Conservation (phyloP, 306 rosid genomes). For the Cucurbita maxima region DNA sequence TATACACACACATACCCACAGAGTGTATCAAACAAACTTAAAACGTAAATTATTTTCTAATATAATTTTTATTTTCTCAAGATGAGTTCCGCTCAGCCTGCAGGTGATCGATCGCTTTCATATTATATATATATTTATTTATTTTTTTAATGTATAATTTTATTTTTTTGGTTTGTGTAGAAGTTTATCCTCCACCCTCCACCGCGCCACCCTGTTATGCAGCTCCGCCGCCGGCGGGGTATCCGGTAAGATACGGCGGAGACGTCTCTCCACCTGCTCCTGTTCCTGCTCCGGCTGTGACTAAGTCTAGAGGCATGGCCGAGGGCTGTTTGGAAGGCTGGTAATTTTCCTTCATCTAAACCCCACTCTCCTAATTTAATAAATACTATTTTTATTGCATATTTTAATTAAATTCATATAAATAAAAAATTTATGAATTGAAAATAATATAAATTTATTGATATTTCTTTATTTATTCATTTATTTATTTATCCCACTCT, state of each 20-base stretch:
- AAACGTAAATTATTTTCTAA: neutral
- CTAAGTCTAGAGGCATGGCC: conserved; percentile 40
- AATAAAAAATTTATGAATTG: too few relatives aligned
- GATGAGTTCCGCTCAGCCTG: neutral
- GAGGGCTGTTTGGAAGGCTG: conserved; percentile 87
- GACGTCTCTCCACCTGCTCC: conserved; percentile 8
- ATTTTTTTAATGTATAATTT: neutral
- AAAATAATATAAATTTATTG: too few relatives aligned
- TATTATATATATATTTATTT: too few relatives aligned
- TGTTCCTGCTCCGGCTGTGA: conserved; percentile 10
- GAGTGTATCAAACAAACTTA: neutral
- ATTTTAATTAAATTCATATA: too few relatives aligned
- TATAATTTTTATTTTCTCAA: neutral
- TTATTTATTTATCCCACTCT: too few relatives aligned
- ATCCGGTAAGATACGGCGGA: conserved; percentile 36
- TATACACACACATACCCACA: neutral
- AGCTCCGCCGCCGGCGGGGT: conserved; percentile 51
- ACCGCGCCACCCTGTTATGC: conserved; percentile 16
- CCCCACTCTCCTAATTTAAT: too few relatives aligned
- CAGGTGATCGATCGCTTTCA: neutral
- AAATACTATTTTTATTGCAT: too few relatives aligned
- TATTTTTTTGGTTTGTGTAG: neutral
- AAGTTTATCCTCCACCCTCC: conserved; percentile 24
- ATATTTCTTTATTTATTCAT: too few relatives aligned
- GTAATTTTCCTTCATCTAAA: conserved; percentile 11